Percentiles rank a stretch among this genome's conserved stretches.
phyloP scores from a whole-genome alignment of 1,139 yeast genomes.

The Trichomonascaceae sp. region DNA sequence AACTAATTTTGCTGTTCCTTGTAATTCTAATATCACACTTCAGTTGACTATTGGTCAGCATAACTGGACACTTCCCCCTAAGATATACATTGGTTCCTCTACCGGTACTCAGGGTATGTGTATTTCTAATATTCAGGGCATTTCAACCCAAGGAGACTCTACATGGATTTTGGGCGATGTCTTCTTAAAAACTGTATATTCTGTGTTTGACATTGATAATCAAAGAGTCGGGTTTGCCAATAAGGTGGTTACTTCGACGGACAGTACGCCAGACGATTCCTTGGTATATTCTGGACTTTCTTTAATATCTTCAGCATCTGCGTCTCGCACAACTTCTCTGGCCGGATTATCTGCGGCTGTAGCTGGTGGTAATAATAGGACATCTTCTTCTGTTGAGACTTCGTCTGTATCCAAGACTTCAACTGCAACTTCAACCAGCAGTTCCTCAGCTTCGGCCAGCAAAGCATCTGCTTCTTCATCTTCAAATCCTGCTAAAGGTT shows the following conservation, averaged over 20 bases:
- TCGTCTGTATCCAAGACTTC: slow-evolving; percentile 8
- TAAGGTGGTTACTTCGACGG: slow-evolving; percentile 20
- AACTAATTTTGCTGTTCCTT: slow-evolving; percentile 53
- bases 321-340: slow-evolving; percentile 2
- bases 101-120: slow-evolving; percentile 47
- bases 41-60: slow-evolving; percentile 39
- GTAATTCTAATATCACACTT: slow-evolving; percentile 42
- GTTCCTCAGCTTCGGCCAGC: slow-evolving; percentile 7
- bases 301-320: slow-evolving; percentile 6
- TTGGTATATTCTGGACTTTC: slow-evolving; percentile 11
- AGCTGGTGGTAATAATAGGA: neutral
- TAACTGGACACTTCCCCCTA: slow-evolving; percentile 42
- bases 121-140: slow-evolving; percentile 62
- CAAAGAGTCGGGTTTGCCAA: slow-evolving; percentile 49
- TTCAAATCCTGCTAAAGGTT: neutral
- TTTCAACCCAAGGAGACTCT: slow-evolving; percentile 26
- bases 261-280: slow-evolving; percentile 21
- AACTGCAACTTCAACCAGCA: slow-evolving; percentile 9
- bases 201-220: slow-evolving; percentile 52
- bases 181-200: slow-evolving; percentile 51
- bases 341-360: slow-evolving; percentile 1
- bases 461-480: slow-evolving; percentile 7
- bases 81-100: slow-evolving; percentile 44
- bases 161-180: slow-evolving; percentile 54
- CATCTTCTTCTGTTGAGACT: neutral